Conservation (phyloP, 1,284 basidiomycete genomes). For the Heliocybe sulcata region DNA sequence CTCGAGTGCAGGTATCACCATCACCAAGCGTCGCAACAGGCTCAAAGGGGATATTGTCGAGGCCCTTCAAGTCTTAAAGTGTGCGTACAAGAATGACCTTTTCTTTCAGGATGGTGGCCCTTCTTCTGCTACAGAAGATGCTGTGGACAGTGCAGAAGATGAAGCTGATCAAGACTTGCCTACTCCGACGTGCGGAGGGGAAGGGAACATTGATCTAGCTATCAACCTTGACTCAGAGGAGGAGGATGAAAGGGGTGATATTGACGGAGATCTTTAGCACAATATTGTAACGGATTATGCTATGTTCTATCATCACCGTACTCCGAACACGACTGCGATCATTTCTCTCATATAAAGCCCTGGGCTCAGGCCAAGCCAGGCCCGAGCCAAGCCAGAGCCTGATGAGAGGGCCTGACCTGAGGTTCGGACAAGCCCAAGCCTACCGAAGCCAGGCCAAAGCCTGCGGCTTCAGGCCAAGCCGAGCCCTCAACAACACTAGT, state of each 20-base stretch:
- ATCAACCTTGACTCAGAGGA: slow-evolving; percentile 9
- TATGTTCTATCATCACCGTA: neutral
- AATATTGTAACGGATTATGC: neutral
- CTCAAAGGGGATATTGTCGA: slow-evolving; percentile 23
- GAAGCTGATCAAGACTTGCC: neutral
- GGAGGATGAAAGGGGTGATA: slow-evolving; percentile 11
- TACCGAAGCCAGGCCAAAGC: slow-evolving; percentile 8
- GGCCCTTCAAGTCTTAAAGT: slow-evolving; percentile 29
- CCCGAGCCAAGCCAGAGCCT: neutral
- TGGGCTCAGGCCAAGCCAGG: neutral
- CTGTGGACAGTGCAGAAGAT: neutral
- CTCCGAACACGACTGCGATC: neutral
- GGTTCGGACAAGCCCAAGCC: neutral
- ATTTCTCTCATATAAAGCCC: neutral
- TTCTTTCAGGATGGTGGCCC: slow-evolving; percentile 12
- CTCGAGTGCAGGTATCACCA: slow-evolving; percentile 14
- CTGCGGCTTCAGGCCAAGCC: slow-evolving; percentile 11
- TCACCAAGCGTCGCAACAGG: slow-evolving; percentile 13
- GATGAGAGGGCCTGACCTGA: no score
- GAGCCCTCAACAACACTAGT: slow-evolving; percentile 10
- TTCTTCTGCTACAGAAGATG: neutral
- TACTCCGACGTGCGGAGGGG: neutral
- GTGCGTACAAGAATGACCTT: slow-evolving; percentile 18
- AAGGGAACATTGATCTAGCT: neutral
- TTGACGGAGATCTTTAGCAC: neutral